These are phyloP conservation scores for Zygoascus flipseniorum DNA, from an alignment of 805 yeast species.

Conservation along the genomic window DNA sequence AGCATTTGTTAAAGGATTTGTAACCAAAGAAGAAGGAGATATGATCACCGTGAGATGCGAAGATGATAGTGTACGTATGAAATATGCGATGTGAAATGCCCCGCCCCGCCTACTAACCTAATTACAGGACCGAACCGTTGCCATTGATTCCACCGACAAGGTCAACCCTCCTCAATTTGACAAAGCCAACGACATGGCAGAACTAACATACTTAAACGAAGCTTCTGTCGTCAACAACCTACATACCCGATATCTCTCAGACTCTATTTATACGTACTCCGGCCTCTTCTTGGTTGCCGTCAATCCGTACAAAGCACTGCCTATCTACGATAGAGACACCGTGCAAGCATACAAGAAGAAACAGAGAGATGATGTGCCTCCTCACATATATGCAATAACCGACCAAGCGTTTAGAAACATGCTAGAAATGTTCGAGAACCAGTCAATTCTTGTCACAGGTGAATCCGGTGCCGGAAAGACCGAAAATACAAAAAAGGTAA, in stretches of 20 bases:
- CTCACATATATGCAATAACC: conserved; percentile 88
- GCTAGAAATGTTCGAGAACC: conserved; percentile 61
- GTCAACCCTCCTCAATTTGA: conserved; percentile 89
- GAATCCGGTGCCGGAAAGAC: conserved; percentile 99
- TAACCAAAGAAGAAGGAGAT: conserved; percentile 37
- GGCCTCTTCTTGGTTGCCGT: conserved; percentile 93
- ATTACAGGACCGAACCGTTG: conserved; percentile 31
- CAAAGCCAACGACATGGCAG: conserved; percentile 91
- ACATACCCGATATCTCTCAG: conserved; percentile 65
- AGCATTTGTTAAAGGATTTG: conserved; percentile 53
- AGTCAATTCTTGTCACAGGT: conserved; percentile 93
- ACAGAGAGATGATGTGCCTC: conserved; percentile 37
- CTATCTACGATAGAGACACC: conserved; percentile 57
- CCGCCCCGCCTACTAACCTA: conserved; percentile 10
- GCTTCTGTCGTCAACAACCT: conserved; percentile 90
- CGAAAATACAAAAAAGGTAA: conserved; percentile 90
- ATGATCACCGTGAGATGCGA: conserved; percentile 34
- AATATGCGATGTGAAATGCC: not conserved
- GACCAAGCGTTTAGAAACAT: conserved; percentile 78
- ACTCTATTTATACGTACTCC: conserved; percentile 83
- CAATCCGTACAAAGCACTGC: conserved; percentile 75
- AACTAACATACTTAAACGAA: conserved; percentile 85
- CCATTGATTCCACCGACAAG: conserved; percentile 42
- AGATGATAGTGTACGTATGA: conserved; percentile 30
- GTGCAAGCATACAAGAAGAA: conserved; percentile 48